phyloP scores from a whole-genome alignment of 345 rosid genomes.

The Turritis glabra region DNA sequence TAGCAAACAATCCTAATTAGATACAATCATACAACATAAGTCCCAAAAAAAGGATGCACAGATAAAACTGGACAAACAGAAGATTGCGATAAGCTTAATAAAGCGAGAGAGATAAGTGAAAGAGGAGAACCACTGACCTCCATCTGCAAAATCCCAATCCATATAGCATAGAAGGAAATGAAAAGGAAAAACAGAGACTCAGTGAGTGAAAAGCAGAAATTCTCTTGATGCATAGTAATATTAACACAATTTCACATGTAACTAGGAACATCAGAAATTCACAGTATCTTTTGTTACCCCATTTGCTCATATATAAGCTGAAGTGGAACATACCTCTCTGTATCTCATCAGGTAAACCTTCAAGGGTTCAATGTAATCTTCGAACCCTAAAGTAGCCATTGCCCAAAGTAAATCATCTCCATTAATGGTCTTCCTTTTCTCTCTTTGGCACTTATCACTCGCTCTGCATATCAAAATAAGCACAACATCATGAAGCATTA shows the following conservation, averaged over 20 bases:
- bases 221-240: not conserved
- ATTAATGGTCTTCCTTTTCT: slow-evolving; percentile 73
- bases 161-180: slow-evolving; percentile 16
- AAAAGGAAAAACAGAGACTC: slow-evolving; percentile 11
- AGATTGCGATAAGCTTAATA: not conserved
- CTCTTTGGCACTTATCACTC: slow-evolving; percentile 67
- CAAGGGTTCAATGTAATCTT: slow-evolving; percentile 68
- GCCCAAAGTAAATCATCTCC: slow-evolving; percentile 80
- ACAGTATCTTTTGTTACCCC: not conserved
- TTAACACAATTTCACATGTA: too few relatives aligned
- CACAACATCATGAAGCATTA: slow-evolving; percentile 26
- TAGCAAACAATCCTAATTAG: slow-evolving; percentile 21
- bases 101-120: not conserved
- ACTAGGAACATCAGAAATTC: not conserved
- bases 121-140: slow-evolving; percentile 56
- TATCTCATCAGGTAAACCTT: slow-evolving; percentile 64
- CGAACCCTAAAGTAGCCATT: slow-evolving; percentile 71
- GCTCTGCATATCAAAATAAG: slow-evolving; percentile 49
- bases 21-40: slow-evolving; percentile 1
- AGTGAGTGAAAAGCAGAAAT: slow-evolving; percentile 11
- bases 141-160: slow-evolving; percentile 57
- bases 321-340: slow-evolving; percentile 49
- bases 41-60: not conserved
- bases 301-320: not conserved
- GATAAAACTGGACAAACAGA: not conserved